Conservation (phyloP, 768 basidiomycete genomes). For the Lentinula guzmanii region DNA sequence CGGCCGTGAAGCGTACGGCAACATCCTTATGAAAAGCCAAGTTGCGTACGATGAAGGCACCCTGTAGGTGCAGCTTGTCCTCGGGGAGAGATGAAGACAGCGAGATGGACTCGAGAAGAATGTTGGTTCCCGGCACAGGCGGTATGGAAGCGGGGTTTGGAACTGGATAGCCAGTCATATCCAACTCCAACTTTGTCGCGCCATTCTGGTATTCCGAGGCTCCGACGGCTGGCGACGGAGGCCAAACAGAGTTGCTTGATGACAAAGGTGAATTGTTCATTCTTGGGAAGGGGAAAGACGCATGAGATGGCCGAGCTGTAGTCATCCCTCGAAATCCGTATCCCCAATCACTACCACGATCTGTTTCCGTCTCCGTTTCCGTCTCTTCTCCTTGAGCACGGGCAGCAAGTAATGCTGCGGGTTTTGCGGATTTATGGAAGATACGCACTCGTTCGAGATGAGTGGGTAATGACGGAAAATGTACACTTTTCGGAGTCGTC, state of each 20-base stretch:
- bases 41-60: conserved; percentile 81
- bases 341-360: conserved; percentile 19
- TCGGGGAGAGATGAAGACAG: conserved; percentile 3
- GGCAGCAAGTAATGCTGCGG: conserved; percentile 40
- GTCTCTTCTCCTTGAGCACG: conserved; percentile 29
- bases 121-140: conserved; percentile 19
- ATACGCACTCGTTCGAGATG: conserved; percentile 58
- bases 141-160: conserved; percentile 13
- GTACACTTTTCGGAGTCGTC: conserved; percentile 69
- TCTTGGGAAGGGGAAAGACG: conserved; percentile 3
- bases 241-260: background rate
- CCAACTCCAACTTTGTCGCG: conserved; percentile 1
- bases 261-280: background rate
- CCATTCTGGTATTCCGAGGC: background rate
- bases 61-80: conserved; percentile 34
- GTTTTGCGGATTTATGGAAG: conserved; percentile 65
- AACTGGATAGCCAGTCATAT: conserved; percentile 19
- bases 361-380: conserved; percentile 42
- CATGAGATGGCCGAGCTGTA: background rate
- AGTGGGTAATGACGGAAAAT: conserved; percentile 69
- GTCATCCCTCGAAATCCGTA: background rate
- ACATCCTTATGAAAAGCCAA: conserved; percentile 83
- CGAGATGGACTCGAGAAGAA: conserved; percentile 24
- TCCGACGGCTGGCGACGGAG: background rate
- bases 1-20: conserved; percentile 83